Base-by-base conservation (phyloP, 169 alveolate genomes). In the Eimeria sp. region DNA sequence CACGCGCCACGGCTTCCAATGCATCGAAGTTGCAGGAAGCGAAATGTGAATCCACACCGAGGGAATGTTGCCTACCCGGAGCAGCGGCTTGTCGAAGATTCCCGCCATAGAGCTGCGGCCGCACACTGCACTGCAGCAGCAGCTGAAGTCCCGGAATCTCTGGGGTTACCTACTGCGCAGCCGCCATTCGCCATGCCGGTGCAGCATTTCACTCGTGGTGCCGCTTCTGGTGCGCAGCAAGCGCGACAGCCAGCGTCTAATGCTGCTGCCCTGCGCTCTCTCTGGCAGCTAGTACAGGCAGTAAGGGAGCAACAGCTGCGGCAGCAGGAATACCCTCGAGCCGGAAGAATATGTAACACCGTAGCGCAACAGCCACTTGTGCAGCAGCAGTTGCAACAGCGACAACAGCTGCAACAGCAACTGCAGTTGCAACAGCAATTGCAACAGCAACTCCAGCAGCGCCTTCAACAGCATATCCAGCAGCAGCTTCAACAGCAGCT, bases 341-440 rank as follows among this genome's bases (percentile, higher is more conserved):
- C 84, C 27, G 83, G 67, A n/a, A 87, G 65, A 43, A 67, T 18
- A 34, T 25, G 70, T 43, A 47, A 13, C 34, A 34, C 20, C 10
- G 4, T 83, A 34, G 47, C 49, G 22, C 94, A 43, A 22, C 83
- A 87, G 47, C 80, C 27, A 18, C 78, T 54, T 22, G 11, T 84
- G 78, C 76, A 54, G 58, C 92, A 57, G 58, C 92, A 54, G 78
- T 49, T 54, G 92, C 92, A 57, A 22, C 92, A 84, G 92, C 92
- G 61, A 13, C 92, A 57, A 30, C 92, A 84, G 47, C 65, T n/a
- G 45, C 89, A 80, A n/a, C 89, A 45, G 67, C 89, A 80, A 47
- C 70, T 45, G 89, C 89, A 80, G n/a, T 11, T 22, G 63, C 87
- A 76, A 40, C 70, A 47, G 89, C 89, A n/a, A 27, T 65, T 49